Evolutionary conservation across 331 rosid species (phyloP), one percentile per base, ranked within the genome.

Genomic region (Acacia concinna): DNA sequence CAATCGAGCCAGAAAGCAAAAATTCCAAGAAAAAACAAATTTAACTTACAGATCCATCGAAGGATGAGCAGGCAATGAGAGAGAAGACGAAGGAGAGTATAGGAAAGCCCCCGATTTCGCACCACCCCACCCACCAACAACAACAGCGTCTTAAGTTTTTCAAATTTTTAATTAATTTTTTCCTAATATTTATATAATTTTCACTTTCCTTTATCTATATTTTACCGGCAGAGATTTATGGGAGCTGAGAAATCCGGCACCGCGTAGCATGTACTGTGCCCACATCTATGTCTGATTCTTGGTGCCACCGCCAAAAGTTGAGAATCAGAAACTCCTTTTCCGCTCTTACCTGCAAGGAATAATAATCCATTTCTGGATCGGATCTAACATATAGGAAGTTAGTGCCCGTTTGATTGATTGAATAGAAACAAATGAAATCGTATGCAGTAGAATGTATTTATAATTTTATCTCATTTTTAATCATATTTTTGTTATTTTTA

Each of bases 41-140:
- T 6, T 57, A 74, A 78, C 82, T 84, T 74, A 88, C 84, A 81
- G 94, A 88, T 89, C 87, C 79, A 75, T 79, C 49, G 82, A 76
- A 70, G 83, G 82, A 81, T 83, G 76, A 56, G 77, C 79, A 81
- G 77, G 67, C 47, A 80, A 71, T 21, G 67, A 76, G 74, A 81
- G 66, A 74, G 65, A n/a, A n/a, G 73, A 63, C 20, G 72, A 44
- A 17, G 21, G 66, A 59, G 74, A 74, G 75, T 64, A 65, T 59
- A 25, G 82, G 84, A 78, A 67, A 83, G 79, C 92, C 97, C 85
- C 68, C 81, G 63, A 84, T 86, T 83, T 85, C 84, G 90, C 97
- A 84, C 81, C 91, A 82, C 87, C 81, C 82, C 75, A 68, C 87
- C 89, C 84, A 85, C 86, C 85, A 32, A 41, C 43, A 79, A 10